Conservation (phyloP, 257 asterid species). For the Solanum ossicruentum region DNA sequence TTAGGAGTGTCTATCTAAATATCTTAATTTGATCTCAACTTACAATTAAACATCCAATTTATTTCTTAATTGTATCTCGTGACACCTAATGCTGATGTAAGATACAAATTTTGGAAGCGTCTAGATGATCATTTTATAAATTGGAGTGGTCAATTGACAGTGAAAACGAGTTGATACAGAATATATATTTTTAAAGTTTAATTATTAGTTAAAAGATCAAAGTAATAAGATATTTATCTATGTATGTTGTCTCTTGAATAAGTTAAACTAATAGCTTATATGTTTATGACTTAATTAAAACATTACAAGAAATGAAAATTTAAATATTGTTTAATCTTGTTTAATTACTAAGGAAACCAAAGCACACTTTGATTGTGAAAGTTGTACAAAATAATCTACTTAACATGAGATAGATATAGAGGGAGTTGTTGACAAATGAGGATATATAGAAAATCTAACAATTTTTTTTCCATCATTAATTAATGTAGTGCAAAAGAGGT, state of each 20-base stretch:
- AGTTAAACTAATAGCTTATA: not conserved
- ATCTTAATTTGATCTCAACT: not conserved
- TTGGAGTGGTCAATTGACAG: too few relatives aligned
- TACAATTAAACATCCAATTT: not conserved
- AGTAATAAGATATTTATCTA: not conserved
- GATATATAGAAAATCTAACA: not conserved
- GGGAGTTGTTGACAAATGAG: not conserved
- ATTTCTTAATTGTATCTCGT: too few relatives aligned
- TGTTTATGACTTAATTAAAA: not conserved
- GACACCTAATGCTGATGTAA: too few relatives aligned
- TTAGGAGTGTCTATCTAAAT: not conserved
- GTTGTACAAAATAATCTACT: not conserved
- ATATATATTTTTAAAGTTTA: not conserved
- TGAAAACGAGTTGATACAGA: not conserved
- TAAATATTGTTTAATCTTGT: not conserved
- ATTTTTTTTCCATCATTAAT: not conserved
- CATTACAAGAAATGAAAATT: not conserved
- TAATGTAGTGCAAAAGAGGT: not conserved
- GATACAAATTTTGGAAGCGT: too few relatives aligned
- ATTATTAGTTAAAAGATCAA: not conserved
- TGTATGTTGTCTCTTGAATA: not conserved
- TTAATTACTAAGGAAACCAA: not conserved
- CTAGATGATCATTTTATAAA: too few relatives aligned
- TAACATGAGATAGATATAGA: not conserved
- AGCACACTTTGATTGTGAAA: not conserved